Conservation (phyloP, 805 yeast genomes). For the Metschnikowia dekortorum region DNA sequence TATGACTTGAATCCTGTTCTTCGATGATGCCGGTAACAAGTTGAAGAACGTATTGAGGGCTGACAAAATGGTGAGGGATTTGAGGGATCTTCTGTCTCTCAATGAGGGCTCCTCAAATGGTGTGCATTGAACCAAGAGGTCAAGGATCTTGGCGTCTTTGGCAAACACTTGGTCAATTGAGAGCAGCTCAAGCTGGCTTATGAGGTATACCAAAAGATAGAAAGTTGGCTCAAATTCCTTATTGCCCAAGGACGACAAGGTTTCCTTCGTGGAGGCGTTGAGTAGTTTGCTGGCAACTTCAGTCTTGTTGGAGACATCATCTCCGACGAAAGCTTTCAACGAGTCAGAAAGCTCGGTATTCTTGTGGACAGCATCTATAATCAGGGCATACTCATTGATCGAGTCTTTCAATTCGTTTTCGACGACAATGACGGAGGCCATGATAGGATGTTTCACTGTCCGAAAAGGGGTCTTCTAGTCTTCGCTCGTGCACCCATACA, state of each 20-base stretch:
- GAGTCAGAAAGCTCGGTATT: constrained; percentile 25
- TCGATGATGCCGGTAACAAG: constrained; percentile 33
- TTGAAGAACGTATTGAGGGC: constrained; percentile 39
- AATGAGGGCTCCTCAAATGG: constrained; percentile 37
- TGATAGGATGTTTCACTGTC: constrained; percentile 11
- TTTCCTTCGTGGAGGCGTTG: constrained; percentile 25
- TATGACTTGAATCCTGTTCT: constrained; percentile 28
- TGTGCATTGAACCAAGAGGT: constrained; percentile 27
- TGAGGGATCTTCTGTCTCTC: constrained; percentile 43
- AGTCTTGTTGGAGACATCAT: constrained; percentile 24
- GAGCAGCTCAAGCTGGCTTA: constrained; percentile 27
- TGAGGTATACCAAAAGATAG: constrained; percentile 36
- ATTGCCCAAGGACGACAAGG: constrained; percentile 34
- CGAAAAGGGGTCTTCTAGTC: constrained; percentile 1
- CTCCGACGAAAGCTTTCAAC: constrained; percentile 21
- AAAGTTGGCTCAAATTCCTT: constrained; percentile 44
- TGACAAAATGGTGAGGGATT: constrained; percentile 38
- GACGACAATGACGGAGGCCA: constrained; percentile 43
- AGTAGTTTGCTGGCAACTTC: constrained; percentile 27
- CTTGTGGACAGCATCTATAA: constrained; percentile 31
- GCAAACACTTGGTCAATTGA: constrained; percentile 21
- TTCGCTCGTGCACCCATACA: not conserved
- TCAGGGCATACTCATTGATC: constrained; percentile 36
- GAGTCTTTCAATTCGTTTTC: constrained; percentile 41
- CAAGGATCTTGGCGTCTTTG: constrained; percentile 23